Evolutionary conservation across 176 grass and related monocot genomes (phyloP), one percentile per base, ranked within the genome.

Genomic region (Cymbopogon citratus): DNA sequence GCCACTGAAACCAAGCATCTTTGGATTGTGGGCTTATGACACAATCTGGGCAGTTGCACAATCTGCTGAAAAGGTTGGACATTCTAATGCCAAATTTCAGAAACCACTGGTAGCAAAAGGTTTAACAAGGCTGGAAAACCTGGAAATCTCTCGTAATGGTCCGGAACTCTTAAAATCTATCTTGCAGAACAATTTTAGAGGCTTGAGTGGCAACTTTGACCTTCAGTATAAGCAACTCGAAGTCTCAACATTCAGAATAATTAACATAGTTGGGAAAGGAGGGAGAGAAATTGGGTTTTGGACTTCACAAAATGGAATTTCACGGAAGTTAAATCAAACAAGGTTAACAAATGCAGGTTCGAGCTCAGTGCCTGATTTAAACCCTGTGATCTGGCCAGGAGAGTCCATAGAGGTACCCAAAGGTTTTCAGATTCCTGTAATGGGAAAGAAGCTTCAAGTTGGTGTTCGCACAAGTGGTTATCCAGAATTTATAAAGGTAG

Each of bases 1-100:
- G 46, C 82, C 59, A 21, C 26, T 26, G 49, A 81, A 86, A 83
- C 6, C 45, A 14, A 91, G 56, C 25, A 77, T 85, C 3, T 84
- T 67, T 16, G 82, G 69, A 51, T 13, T 91, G 2, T 81, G 82
- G 82, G 79, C 82, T 10, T 94, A 91, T 77, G 91, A 94, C 44
- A 88, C 88, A 46, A 74, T 88, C 2, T 84, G 82, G 81, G 78
- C 91, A 44, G 12, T 91, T 13, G 88, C 91, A 23, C 68, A 75
- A 51, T 85, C 85, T 2, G 75, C 70, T 25, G 85, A 59, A 80
- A 69, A 78, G 12, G 36, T 87, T 38, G 80, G 71, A 11, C 7
- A 29, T 70, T 2, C 38, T 11, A 89, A 81, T 34, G 16, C 13
- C 8, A 76, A 11, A 52, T 56, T 82, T 81, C 9, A 60, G 46